A percentile compares a stretch with the other conserved stretches of the same genome.
These are phyloP conservation scores for Xylariales sp. DNA, from an alignment of 2,329 filamentous ascomycete genomes.

Conservation along the genomic window DNA sequence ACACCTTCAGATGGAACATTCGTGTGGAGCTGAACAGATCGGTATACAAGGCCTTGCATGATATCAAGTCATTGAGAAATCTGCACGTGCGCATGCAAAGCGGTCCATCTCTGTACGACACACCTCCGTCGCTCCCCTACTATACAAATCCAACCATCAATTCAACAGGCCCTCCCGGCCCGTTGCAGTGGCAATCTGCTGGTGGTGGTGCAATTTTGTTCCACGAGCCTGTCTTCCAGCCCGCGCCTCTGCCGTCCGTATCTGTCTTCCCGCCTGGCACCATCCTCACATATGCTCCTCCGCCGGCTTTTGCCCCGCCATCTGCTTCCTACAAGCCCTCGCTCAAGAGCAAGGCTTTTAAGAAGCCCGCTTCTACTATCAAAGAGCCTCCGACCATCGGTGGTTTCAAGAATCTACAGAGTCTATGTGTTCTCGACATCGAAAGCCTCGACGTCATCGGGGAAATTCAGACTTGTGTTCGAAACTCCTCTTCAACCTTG, in stretches of 20 bases:
- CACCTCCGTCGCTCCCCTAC: slow-evolving; percentile 42
- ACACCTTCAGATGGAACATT: slow-evolving; percentile 61
- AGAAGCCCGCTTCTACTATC: slow-evolving; percentile 25
- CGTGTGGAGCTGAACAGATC: slow-evolving; percentile 56
- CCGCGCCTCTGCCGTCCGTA: background rate
- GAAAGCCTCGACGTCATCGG: slow-evolving; percentile 51
- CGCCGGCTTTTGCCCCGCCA: slow-evolving; percentile 25
- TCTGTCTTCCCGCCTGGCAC: background rate
- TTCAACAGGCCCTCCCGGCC: background rate
- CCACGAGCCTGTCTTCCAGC: background rate
- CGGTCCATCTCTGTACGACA: slow-evolving; percentile 50
- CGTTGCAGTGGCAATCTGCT: slow-evolving; percentile 1
- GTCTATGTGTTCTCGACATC: slow-evolving; percentile 54
- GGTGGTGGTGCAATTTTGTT: background rate
- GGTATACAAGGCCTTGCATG: slow-evolving; percentile 53
- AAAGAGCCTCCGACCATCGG: slow-evolving; percentile 50
- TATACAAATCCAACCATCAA: background rate
- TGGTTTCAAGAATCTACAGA: slow-evolving; percentile 51
- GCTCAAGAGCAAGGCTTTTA: slow-evolving; percentile 26
- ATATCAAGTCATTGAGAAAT: slow-evolving; percentile 45
- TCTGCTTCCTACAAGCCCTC: slow-evolving; percentile 31
- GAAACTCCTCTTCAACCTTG: slow-evolving; percentile 50
- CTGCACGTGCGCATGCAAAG: slow-evolving; percentile 56
- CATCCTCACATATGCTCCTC: slow-evolving; percentile 14
- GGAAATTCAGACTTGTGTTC: slow-evolving; percentile 52